Evolutionary conservation across 371 early-diverging fungal species (phyloP), one percentile per base, ranked within the genome.

Genomic region (Mucor velutinosus): DNA sequence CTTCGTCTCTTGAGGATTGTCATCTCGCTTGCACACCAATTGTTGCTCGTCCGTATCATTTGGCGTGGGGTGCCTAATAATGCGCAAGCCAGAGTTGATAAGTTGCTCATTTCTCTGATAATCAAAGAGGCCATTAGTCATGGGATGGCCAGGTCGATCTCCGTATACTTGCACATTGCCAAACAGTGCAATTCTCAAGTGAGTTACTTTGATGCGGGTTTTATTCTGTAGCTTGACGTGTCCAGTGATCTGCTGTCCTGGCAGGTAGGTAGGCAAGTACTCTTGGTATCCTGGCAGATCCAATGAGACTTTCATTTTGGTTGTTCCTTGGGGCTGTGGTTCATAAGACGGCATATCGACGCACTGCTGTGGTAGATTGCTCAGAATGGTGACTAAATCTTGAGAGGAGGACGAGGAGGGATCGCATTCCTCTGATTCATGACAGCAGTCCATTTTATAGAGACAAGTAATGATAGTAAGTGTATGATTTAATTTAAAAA

Each of bases 91-190:
- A 47, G 55, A 58, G n/a, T 64, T 63, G n/a, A 64, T 58, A 10
- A 69, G 41, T 37, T 64, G 63, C 7, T 58, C 69, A 12, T 69
- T 64, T 25, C 51, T 69, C 14, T 41, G 39, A 32, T 64, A 64
- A 12, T 69, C 69, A 37, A 64, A 69, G 21, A 69, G 25, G 14
- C 69, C 69, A 19, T 58, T 59, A 11, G 35, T 53, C 29, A 69
- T 47, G 6, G 69, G 69, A 1, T 47, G 39, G 4, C 53, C 60
- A 41, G 58, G 69, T 2, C 37, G 39, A 0, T 58, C 37, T 11
- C 69, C 69, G n/a, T 59, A 58, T 0, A 69, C 69, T 53, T 69
- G 69, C 6, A 60, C 69, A 19, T 59, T 58, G 23, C 69, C 69
- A 51, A 64, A 69, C 7, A 69, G 35, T 17, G 60, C 60, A 4